These are phyloP conservation scores for Ambrosiella cleistominuta DNA, from an alignment of 2,329 filamentous ascomycete species.

Conservation along the genomic window DNA sequence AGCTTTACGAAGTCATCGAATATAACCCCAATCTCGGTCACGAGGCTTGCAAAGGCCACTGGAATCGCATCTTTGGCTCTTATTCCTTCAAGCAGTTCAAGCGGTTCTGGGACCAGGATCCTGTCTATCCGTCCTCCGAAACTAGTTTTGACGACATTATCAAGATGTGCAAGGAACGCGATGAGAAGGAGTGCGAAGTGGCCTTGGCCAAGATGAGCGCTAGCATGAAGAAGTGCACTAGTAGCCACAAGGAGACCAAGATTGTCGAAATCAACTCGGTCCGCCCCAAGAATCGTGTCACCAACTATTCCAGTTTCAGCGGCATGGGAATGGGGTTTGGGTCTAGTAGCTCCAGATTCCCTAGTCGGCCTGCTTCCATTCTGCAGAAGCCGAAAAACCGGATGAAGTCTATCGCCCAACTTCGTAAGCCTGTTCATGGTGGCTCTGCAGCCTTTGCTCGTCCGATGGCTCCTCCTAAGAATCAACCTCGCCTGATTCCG, in stretches of 20 bases:
- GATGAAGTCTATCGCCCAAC: no score
- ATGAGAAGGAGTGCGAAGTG: no score
- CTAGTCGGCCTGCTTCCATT: neutral
- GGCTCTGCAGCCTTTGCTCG: no score
- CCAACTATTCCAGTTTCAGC: neutral
- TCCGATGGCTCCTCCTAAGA: neutral
- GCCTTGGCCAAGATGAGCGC: neutral
- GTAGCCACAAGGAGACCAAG: neutral
- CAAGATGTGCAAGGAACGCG: no score
- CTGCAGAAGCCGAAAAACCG: no score
- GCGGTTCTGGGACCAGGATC: neutral
- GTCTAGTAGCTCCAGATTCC: neutral
- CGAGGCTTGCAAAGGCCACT: neutral
- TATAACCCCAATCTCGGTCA: neutral
- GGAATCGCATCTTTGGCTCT: neutral
- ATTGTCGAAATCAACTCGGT: conserved; percentile 2
- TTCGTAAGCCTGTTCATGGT: no score
- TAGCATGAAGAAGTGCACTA: no score
- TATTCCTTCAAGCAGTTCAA: neutral
- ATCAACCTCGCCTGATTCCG: neutral
- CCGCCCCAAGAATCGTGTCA: conserved; percentile 5
- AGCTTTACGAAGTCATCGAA: neutral
- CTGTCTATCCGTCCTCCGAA: neutral
- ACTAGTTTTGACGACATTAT: no score
- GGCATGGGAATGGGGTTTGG: neutral